Evolutionary conservation across 2,329 filamentous ascomycete genomes (phyloP).

Genomic region (Metarhizium robertsii): DNA sequence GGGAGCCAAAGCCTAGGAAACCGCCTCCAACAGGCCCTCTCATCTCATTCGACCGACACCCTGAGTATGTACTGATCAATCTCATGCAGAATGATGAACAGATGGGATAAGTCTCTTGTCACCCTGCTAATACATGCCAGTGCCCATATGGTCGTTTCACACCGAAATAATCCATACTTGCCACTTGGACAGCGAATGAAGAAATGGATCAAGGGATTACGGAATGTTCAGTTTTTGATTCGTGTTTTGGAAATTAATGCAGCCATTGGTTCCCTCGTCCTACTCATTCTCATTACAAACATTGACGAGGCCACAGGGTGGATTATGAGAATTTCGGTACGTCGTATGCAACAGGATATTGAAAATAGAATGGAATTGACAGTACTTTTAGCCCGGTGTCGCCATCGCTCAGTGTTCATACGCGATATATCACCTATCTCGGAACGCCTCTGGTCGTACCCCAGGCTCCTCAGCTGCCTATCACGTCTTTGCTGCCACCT

Average conservation of each 20-base stretch:
- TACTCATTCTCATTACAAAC: slow-evolving; percentile 68
- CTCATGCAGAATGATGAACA: neutral
- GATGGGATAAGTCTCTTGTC: neutral
- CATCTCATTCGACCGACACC: slow-evolving; percentile 75
- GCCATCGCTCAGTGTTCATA: slow-evolving; percentile 66
- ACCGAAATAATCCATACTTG: slow-evolving; percentile 50
- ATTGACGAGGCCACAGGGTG: slow-evolving; percentile 57
- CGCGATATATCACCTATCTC: slow-evolving; percentile 69
- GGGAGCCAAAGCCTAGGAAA: slow-evolving; percentile 50
- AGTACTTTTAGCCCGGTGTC: slow-evolving; percentile 54
- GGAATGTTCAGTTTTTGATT: slow-evolving; percentile 60
- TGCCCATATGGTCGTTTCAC: slow-evolving; percentile 54
- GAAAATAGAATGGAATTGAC: neutral
- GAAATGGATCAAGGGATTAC: slow-evolving; percentile 57
- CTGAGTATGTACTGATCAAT: slow-evolving; percentile 54
- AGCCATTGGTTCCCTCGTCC: slow-evolving; percentile 61
- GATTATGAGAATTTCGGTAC: slow-evolving; percentile 68
- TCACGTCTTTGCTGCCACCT: slow-evolving; percentile 69
- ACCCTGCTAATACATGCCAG: slow-evolving; percentile 21
- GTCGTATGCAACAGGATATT: slow-evolving; percentile 19
- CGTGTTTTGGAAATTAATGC: slow-evolving; percentile 59
- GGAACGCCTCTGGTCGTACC: slow-evolving; percentile 60
- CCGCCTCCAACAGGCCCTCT: slow-evolving; percentile 66
- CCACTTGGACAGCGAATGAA: slow-evolving; percentile 65
- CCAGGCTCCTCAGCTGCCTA: slow-evolving; percentile 80